Conservation (phyloP, 2,329 filamentous ascomycete genomes). For the Rhynchosporium secalis region DNA sequence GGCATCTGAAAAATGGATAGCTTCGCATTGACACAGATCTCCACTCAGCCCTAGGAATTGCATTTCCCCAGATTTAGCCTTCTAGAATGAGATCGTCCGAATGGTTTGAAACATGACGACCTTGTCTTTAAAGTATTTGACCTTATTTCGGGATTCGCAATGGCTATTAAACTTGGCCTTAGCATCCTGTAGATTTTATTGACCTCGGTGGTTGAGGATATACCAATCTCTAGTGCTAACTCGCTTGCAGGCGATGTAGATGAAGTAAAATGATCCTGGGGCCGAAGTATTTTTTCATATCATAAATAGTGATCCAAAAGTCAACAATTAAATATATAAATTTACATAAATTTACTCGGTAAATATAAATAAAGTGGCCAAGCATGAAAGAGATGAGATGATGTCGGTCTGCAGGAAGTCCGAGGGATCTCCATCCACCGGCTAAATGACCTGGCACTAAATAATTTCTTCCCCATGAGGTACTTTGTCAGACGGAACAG, state of each 20-base stretch:
- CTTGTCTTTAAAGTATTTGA: not conserved
- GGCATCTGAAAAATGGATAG: too few species aligned
- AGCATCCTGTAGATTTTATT: not conserved
- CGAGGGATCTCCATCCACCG: constrained; percentile 8
- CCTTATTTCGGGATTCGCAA: not conserved
- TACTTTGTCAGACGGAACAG: constrained; percentile 5
- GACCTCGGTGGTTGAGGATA: not conserved
- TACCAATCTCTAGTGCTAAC: too few species aligned
- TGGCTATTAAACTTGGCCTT: not conserved
- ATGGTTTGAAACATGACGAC: constrained; percentile 4
- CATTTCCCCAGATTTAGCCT: not conserved
- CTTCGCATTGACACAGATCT: too few species aligned
- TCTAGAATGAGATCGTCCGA: not conserved
- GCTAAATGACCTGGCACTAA: not conserved
- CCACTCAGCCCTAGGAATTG: too few species aligned
- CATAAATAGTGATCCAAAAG: not conserved
- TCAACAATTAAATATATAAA: not conserved
- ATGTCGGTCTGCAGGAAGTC: not conserved
- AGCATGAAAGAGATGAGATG: not conserved
- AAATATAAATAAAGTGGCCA: not conserved
- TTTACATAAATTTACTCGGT: not conserved
- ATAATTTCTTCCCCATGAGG: not conserved
- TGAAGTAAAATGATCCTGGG: too few species aligned
- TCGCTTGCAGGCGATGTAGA: too few species aligned
- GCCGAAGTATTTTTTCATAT: not conserved